Evolutionary conservation across 768 basidiomycete species (phyloP).

Genomic region (Suillus discolor): DNA sequence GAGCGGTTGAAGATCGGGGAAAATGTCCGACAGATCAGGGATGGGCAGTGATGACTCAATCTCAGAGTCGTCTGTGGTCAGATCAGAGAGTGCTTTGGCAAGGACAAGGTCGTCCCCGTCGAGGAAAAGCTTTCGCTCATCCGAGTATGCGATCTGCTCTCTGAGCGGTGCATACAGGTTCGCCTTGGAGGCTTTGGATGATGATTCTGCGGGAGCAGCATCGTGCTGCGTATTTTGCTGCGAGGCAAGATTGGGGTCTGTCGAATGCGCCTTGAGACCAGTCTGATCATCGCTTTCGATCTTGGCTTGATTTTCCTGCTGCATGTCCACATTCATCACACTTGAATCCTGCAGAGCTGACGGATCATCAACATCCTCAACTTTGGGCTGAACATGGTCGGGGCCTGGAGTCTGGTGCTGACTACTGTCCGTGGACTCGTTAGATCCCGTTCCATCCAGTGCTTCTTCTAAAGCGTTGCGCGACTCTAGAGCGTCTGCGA

Average conservation of each 20-base stretch:
- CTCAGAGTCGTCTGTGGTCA: slow-evolving; percentile 30
- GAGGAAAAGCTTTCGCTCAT: slow-evolving; percentile 51
- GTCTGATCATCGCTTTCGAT: slow-evolving; percentile 25
- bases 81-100: slow-evolving; percentile 48
- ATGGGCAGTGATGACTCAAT: slow-evolving; percentile 32
- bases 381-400: slow-evolving; percentile 43
- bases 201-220: slow-evolving; percentile 19
- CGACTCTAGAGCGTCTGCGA: slow-evolving; percentile 64
- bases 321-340: slow-evolving; percentile 40
- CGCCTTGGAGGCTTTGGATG: slow-evolving; percentile 45
- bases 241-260: slow-evolving; percentile 52
- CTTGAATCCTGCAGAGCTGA: slow-evolving; percentile 37
- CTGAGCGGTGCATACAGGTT: slow-evolving; percentile 59
- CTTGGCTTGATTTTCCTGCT: slow-evolving; percentile 27
- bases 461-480: slow-evolving; percentile 58
- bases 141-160: slow-evolving; percentile 52
- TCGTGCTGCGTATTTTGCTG: slow-evolving; percentile 43
- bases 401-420: slow-evolving; percentile 32
- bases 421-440: slow-evolving; percentile 38
- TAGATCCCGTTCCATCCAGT: slow-evolving; percentile 41
- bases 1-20: slow-evolving; percentile 79
- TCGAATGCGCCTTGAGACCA: slow-evolving; percentile 58
- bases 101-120: slow-evolving; percentile 54
- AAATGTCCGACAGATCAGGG: slow-evolving; percentile 65
- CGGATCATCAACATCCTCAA: slow-evolving; percentile 61